Evolutionary conservation across 1,284 basidiomycete species (phyloP), one percentile per base, ranked within the genome.

Genomic region (Ganoderma meredithae): DNA sequence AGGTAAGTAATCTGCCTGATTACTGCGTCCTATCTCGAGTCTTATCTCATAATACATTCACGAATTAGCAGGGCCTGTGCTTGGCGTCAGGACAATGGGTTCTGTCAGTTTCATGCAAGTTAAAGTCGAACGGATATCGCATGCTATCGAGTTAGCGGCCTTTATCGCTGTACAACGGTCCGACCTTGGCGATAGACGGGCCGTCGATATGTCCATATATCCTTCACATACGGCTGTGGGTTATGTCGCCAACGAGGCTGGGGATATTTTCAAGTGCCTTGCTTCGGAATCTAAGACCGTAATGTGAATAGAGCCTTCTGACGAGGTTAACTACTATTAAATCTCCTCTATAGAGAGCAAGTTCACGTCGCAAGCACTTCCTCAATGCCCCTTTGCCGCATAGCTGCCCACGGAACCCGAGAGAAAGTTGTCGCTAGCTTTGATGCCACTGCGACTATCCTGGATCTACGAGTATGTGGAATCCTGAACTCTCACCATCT

Each of bases 391-490:
- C 39, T 68, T 1, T 69, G 67, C 43, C 69, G 66, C 13, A 62
- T 73, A 27, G 61, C 67, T 8, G 44, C 62, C 1, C 59, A 63
- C 17, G 47, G 60, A 7, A 17, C 36, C 47, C 44, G 66, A 68
- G 66, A 70, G 49, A 56, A 72, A 77, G 33, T 77, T 72, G 55
- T 82, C 70, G 64, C 76, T 76, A 68, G 80, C 5, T 82, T 81
- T 9, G 75, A 71, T 27, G 79, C 75, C 44, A 65, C 56, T 7
- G 73, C 86, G 13, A 73, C 77, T 52, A 76, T 81, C 27, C 64
- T 86, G 22, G 89, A 90, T 75, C 78, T 86, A 31, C 79, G 88
- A 68, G 89, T 90, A 49, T 64, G 72, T 64, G n/a, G 2, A 12
- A 25, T 6, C 1, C 19, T 6, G 8, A 43, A 33, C 53, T 27